phyloP scores from a whole-genome alignment of 2,329 filamentous ascomycete genomes.

The Epichloe amarillans region DNA sequence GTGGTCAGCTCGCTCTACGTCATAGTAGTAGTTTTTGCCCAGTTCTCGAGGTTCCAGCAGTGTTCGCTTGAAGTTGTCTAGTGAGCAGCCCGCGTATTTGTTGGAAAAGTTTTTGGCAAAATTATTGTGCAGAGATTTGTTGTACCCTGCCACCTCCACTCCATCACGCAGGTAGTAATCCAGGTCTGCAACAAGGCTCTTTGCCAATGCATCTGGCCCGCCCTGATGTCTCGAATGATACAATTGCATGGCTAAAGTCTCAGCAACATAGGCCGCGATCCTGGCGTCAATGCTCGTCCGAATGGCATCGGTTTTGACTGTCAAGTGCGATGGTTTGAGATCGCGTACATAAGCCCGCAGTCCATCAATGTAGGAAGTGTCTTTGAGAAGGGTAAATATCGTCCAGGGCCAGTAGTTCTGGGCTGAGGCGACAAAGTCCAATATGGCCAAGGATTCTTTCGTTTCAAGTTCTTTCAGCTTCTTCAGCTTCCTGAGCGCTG shows the following conservation, averaged over 20 bases:
- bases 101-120: slow-evolving; percentile 72
- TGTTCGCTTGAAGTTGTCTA: slow-evolving; percentile 73
- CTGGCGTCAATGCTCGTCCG: slow-evolving; percentile 50
- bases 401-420: slow-evolving; percentile 97
- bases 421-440: slow-evolving; percentile 77
- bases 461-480: slow-evolving; percentile 50
- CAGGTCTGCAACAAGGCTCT: slow-evolving; percentile 59
- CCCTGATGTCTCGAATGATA: slow-evolving; percentile 73
- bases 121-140: slow-evolving; percentile 73
- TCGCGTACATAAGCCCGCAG: slow-evolving; percentile 56
- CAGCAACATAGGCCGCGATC: slow-evolving; percentile 70
- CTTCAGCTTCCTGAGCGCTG: slow-evolving; percentile 58
- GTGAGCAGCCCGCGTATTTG: slow-evolving; percentile 58
- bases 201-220: slow-evolving; percentile 50
- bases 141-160: slow-evolving; percentile 69
- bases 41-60: slow-evolving; percentile 50
- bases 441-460: slow-evolving; percentile 57
- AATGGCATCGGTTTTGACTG: slow-evolving; percentile 40
- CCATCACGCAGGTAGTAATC: slow-evolving; percentile 71
- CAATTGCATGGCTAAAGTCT: slow-evolving; percentile 82
- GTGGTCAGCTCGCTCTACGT: slow-evolving; percentile 58
- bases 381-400: slow-evolving; percentile 63
- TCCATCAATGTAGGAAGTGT: slow-evolving; percentile 58
- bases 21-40: slow-evolving; percentile 73
- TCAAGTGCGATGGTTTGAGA: slow-evolving; percentile 37